Evolutionary conservation across 192 early-diverging fungal genomes (phyloP).

Genomic region (Oehlia diaphana): DNA sequence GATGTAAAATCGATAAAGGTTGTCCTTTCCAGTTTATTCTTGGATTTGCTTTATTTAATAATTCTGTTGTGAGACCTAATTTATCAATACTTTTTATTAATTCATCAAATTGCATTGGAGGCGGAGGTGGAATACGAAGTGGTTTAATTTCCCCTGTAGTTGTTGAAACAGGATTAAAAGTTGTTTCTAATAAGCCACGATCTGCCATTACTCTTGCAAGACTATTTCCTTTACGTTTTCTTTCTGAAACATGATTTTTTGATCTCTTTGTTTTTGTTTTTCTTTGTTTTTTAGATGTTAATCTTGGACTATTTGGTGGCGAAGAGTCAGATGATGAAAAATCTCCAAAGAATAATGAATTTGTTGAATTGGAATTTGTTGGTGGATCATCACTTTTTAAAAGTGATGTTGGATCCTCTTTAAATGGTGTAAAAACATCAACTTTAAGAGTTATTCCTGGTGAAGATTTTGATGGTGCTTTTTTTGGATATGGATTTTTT

Average conservation of each 20-base stretch:
- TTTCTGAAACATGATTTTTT: not conserved
- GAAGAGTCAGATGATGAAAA: not conserved
- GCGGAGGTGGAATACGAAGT: not conserved
- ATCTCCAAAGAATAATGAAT: not conserved
- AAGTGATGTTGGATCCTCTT: not conserved
- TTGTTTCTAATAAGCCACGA: slow-evolving; percentile 3
- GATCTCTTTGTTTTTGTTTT: slow-evolving; percentile 15
- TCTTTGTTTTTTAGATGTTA: not conserved
- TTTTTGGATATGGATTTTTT: slow-evolving; percentile 18
- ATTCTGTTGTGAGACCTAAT: slow-evolving; percentile 1
- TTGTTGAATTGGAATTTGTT: not conserved
- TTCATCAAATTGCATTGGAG: slow-evolving; percentile 13
- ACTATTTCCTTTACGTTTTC: slow-evolving; percentile 10
- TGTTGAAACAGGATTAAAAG: not conserved
- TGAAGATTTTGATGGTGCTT: slow-evolving; percentile 8
- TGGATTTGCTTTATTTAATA: not conserved
- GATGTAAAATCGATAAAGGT: slow-evolving; percentile 9
- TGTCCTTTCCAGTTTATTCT: slow-evolving; percentile 22
- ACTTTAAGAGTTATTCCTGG: not conserved
- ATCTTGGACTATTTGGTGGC: not conserved
- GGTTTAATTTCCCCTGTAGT: not conserved
- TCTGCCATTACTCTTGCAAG: slow-evolving; percentile 24
- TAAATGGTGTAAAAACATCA: slow-evolving; percentile 5
- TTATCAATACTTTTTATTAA: not conserved
- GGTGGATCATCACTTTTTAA: not conserved